Base-by-base conservation (phyloP, 257 asterid genomes). In the Rubia yunnanensis region DNA sequence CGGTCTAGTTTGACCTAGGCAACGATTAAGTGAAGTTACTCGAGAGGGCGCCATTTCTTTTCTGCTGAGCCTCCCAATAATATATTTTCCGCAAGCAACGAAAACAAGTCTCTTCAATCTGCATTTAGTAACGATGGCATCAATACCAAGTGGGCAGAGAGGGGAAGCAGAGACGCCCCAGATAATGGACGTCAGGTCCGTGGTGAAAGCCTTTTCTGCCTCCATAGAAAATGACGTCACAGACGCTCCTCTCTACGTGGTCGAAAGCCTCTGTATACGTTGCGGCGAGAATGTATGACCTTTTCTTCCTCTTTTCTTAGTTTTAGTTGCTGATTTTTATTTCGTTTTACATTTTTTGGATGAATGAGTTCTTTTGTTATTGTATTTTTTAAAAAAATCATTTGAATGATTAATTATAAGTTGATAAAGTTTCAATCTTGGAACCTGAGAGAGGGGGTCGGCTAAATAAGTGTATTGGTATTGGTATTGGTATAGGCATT, bases 251-350 rank as follows among this genome's bases (percentile, higher is more conserved):
- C 85, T 86, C 14, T 86, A 85, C 66, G 81, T 62, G 64, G 78
- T 94, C 5, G 99, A 90, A 77, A 94, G 99, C 78, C 92, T 94
- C 53, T 94, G 99, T 73, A 90, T 94, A 97, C 95, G 97, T 10
- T 94, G 99, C 69, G 79, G 86, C 44, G 79, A 90, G 53, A 90
- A 94, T 65, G 99, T 94, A 27, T 71, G 23, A 26, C 72, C 28
- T 5, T 34, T 22, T 66, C 35, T 23, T 10, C 20, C 27, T 52
- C 46, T 9, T n/a, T 57, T 17, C 13, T 62, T n/a, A n/a, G n/a
- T n/a, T n/a, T n/a, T n/a, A n/a, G n/a, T n/a, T n/a, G n/a, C n/a
- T n/a, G n/a, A n/a, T n/a, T n/a, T n/a, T n/a, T n/a, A n/a, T n/a
- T 35, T 22, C 23, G 8, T 0, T 34, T 48, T 48, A 17, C 6